Evolutionary conservation across 805 yeast species (phyloP).

Genomic region (Lachancea sp.): DNA sequence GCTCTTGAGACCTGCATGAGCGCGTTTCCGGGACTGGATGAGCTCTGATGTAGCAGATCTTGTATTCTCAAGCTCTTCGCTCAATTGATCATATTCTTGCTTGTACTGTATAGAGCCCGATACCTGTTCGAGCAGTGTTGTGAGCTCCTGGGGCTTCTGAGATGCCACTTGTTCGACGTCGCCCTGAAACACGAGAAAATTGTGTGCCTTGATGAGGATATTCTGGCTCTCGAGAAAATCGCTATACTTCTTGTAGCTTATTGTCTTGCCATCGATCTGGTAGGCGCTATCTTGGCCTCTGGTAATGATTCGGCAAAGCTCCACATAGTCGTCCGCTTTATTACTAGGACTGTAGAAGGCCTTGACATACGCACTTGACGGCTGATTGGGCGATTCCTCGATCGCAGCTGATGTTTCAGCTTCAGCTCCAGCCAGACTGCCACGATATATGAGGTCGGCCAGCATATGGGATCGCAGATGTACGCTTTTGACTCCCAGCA

Average conservation of each 20-base stretch:
- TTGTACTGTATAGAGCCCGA: conserved; percentile 72
- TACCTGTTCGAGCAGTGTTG: conserved; percentile 69
- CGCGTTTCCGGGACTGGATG: conserved; percentile 60
- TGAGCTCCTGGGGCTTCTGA: conserved; percentile 70
- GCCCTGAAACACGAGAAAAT: conserved; percentile 93
- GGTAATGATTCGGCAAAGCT: conserved; percentile 57
- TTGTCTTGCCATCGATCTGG: conserved; percentile 52
- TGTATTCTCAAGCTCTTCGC: conserved; percentile 59
- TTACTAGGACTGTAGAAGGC: conserved; percentile 52
- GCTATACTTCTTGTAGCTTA: conserved; percentile 59
- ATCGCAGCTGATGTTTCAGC: conserved; percentile 9
- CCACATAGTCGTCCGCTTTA: conserved; percentile 43
- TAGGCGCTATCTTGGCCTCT: conserved; percentile 60
- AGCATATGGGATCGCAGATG: conserved; percentile 70
- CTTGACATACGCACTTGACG: conserved; percentile 61
- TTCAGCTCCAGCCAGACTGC: conserved; percentile 33
- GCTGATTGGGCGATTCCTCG: conserved; percentile 12
- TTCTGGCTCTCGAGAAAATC: conserved; percentile 66
- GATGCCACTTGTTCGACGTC: conserved; percentile 92
- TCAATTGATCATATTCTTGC: conserved; percentile 57
- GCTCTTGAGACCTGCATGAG: conserved; percentile 68
- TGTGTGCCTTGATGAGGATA: conserved; percentile 80
- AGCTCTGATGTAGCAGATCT: conserved; percentile 57
- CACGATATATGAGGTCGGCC: conserved; percentile 77
- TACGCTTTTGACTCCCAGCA: conserved; percentile 71